phyloP scores from a whole-genome alignment of 768 basidiomycete species.

The Trametes punicea region DNA sequence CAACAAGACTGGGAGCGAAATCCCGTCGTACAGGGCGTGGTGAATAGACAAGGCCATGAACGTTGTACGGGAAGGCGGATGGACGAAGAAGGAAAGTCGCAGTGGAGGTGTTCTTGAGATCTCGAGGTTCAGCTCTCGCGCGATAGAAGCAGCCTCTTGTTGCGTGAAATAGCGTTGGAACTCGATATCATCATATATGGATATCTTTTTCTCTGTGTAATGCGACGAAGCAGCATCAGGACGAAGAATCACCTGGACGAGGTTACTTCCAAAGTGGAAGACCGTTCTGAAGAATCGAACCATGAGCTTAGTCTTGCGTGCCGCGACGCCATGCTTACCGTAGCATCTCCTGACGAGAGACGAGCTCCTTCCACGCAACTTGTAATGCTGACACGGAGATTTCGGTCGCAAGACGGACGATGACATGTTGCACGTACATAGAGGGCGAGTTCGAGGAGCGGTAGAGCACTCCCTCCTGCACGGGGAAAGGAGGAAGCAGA shows the following conservation, averaged over 20 bases:
- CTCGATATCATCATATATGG: constrained; percentile 1
- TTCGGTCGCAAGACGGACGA: constrained; percentile 30
- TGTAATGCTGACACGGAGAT: constrained; percentile 26
- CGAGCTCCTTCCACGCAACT: constrained; percentile 34
- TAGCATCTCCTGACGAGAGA: constrained; percentile 28
- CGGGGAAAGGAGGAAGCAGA: constrained; percentile 41
- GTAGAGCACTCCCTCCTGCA: constrained; percentile 47
- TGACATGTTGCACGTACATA: constrained; percentile 45
- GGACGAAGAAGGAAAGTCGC: constrained; percentile 22
- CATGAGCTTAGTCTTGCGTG: neutral
- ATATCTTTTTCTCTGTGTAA: constrained; percentile 19
- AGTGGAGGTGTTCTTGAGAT: constrained; percentile 13
- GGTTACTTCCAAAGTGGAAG: constrained; percentile 29
- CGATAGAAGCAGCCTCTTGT: constrained; percentile 21
- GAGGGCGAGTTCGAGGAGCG: constrained; percentile 36
- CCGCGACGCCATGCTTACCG: constrained; percentile 17
- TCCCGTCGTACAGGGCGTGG: constrained; percentile 34
- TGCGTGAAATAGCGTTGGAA: constrained; percentile 25
- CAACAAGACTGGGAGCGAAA: constrained; percentile 31
- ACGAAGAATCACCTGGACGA: constrained; percentile 30
- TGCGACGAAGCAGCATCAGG: constrained; percentile 13
- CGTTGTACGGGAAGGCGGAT: constrained; percentile 7
- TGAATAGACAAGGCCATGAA: constrained; percentile 32
- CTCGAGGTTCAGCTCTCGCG: constrained; percentile 26
- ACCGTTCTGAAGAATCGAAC: constrained; percentile 26